Conservation (phyloP, 148 eudicot species). For the Rhododendron ferrugineum region DNA sequence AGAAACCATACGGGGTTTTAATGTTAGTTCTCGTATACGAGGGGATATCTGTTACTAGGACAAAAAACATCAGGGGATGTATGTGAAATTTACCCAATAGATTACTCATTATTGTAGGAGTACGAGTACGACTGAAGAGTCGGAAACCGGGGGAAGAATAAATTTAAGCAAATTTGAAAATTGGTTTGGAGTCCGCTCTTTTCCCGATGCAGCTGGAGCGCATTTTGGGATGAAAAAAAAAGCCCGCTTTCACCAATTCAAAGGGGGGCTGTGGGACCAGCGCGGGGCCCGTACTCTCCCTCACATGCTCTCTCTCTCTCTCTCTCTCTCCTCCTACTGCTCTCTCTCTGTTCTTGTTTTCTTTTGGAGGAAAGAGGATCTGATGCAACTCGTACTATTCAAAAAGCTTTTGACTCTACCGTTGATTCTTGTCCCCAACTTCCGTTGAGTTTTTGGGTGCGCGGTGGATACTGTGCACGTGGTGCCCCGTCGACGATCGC, state of each 20-base stretch:
- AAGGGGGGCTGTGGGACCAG: slow-evolving; percentile 11
- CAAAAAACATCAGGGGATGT: no score
- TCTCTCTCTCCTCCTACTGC: background rate
- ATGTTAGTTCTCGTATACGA: no score
- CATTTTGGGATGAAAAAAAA: slow-evolving; percentile 14
- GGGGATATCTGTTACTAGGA: no score
- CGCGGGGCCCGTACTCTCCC: slow-evolving; percentile 13
- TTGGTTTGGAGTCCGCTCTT: slow-evolving; percentile 44
- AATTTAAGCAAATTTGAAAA: slow-evolving; percentile 35
- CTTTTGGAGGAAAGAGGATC: background rate
- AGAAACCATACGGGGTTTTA: no score
- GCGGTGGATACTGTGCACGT: no score
- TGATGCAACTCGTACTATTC: background rate
- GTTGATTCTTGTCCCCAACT: background rate
- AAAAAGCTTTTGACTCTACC: background rate
- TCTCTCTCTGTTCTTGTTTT: background rate
- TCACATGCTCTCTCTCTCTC: slow-evolving; percentile 5
- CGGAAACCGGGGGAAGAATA: background rate
- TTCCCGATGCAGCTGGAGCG: slow-evolving; percentile 39
- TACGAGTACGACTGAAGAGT: background rate
- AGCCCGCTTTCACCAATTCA: slow-evolving; percentile 14
- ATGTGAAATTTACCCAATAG: background rate
- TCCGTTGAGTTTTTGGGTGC: no score
- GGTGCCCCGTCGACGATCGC: no score
- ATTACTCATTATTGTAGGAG: background rate